phyloP scores from a whole-genome alignment of 1,284 basidiomycete genomes.

The Hypsizygus ulmarius region DNA sequence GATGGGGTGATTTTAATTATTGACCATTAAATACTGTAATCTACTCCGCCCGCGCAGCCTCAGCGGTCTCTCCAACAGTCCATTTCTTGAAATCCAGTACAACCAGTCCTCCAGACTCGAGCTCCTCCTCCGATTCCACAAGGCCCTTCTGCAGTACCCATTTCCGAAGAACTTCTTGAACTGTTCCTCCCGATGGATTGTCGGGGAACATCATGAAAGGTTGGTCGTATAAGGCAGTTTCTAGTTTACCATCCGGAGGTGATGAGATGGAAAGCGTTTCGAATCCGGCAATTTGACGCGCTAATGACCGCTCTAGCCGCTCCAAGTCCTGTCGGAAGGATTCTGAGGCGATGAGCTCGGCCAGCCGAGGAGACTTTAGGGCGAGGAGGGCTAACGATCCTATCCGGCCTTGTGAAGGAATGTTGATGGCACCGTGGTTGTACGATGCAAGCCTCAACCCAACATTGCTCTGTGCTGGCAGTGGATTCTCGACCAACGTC shows the following conservation, averaged over 20 bases:
- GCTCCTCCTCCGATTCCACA: slow-evolving; percentile 34
- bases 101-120: slow-evolving; percentile 45
- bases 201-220: slow-evolving; percentile 75
- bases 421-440: slow-evolving; percentile 61
- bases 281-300: slow-evolving; percentile 86
- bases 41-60: slow-evolving; percentile 1
- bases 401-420: slow-evolving; percentile 63
- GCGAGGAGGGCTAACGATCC: slow-evolving; percentile 67
- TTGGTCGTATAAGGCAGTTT: slow-evolving; percentile 75
- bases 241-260: slow-evolving; percentile 41
- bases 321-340: slow-evolving; percentile 54
- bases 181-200: slow-evolving; percentile 49
- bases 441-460: slow-evolving; percentile 76
- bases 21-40: too few relatives aligned
- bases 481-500: slow-evolving; percentile 62
- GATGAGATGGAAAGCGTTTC: slow-evolving; percentile 62
- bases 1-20: too few relatives aligned
- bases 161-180: slow-evolving; percentile 60
- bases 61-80: slow-evolving; percentile 53
- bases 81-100: slow-evolving; percentile 67
- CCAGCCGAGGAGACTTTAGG: slow-evolving; percentile 48
- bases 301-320: slow-evolving; percentile 74
- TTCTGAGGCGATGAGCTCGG: slow-evolving; percentile 41
- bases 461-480: slow-evolving; percentile 36
- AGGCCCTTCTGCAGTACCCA: slow-evolving; percentile 67